Evolutionary conservation across 2,329 filamentous ascomycete genomes (phyloP), one percentile per base, ranked within the genome.

Genomic region (Aspergillus sp.): DNA sequence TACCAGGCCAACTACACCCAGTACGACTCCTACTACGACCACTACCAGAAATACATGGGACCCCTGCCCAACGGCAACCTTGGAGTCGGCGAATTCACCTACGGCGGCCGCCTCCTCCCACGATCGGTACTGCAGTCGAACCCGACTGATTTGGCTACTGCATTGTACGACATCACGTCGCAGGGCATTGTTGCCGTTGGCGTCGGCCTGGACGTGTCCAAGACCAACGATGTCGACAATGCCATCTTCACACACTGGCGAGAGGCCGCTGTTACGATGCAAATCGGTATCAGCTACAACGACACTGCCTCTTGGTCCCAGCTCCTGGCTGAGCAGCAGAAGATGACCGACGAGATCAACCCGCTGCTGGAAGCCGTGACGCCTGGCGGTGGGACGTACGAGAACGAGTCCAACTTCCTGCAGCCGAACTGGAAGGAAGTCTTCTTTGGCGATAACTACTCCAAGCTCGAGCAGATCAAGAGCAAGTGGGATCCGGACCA

Each of bases 361-460:
- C 75, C 76, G 4, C 65, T 69, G 47, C 60, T 80, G 3, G 71
- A 75, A 52, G 70, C 66, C 9, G 58, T 76, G 11, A 75, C 76
- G 2, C 76, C 77, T 0, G 66, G 70, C 41, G 70, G 69, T 6
- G 74, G 75, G 2, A 67, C 66, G 3, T 80, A 81, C 59, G 60
- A 76, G 56, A 80, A 79, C 53, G 78, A 80, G 59, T 74, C 65
- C 9, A 69, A 77, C 54, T 75, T 73, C 63, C 69, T 69, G 38
- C 74, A 80, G 63, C 71, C 70, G 1, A 65, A 76, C 58, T 78
- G 71, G 64, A 67, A 78, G 64, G 49, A 71, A 30, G 69, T 70
- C 1, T 80, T 78, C 62, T 80, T 75, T 59, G 77, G 78, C 5
- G 57, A 53, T 4, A 79, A 77, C 58, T 79, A 79, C 49, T 59